Base-by-base conservation (phyloP, 2,329 filamentous ascomycete species). In the Emergomyces pasteurianus region DNA sequence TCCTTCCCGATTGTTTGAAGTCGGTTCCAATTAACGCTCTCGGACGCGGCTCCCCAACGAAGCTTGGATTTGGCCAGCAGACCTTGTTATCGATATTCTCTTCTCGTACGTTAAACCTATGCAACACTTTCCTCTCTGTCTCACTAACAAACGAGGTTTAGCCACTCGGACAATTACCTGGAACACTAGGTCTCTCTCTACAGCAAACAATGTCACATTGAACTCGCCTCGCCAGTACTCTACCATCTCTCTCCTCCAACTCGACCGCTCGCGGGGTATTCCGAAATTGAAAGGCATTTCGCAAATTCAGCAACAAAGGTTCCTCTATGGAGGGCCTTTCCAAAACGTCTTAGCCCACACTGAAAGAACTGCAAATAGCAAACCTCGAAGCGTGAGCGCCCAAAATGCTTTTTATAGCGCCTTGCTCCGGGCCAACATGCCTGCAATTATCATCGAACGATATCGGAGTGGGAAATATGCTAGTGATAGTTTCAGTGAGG, bases 401-500 rank as follows among this genome's bases (percentile, higher is more conserved):
- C 94, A 99, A 73, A 94, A 92, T 72, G 87, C 89, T 18, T 96
- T 99, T 73, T 99, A 99, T 72, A 88, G 92, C 71, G 87, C 92
- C 53, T 83, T 99, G 16, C 81, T 96, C 60, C 88, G 89, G 71
- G 91, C 92, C 58, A 94, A 95, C 70, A 92, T 96, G 88, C 90
- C 92, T 21, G 87, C 91, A 58, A 95, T 99, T 64, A 80, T 99
- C 61, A 83, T 96, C 62, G 91, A 97, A 74, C 83, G 94, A 69
- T 94, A 96, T 74, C 86, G 91, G 71, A 91, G 88, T 18, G 89
- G 89, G 64, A 85, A 87, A 60, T 99, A 92, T 72, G 92, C 92
- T 12, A 85, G 84, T 23, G 96, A 92, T 71, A 73, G 85, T 18
- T 83, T 84, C 14, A 87, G 87, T n/a, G 89, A 95, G 61, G 82